Evolutionary conservation across 352 stramenopile genomes (phyloP), one percentile per base, ranked within the genome.

Genomic region (Globisporangium nagaii): DNA sequence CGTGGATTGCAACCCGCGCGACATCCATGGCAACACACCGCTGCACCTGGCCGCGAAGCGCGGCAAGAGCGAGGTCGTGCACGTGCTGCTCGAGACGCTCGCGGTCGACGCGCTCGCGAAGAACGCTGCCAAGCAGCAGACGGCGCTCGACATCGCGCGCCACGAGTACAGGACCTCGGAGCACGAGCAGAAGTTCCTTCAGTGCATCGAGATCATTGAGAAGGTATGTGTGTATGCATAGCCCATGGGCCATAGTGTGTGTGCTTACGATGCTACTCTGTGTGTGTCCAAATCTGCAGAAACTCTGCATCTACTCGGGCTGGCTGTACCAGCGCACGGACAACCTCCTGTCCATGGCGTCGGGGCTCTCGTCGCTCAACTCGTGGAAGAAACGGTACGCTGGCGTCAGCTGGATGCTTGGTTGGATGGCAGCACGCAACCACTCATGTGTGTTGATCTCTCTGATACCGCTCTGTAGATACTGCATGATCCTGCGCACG

Each of bases 241-340:
- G 31, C 39, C n/a, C 4, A 9, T 35, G 25, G 24, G 11, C n/a
- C 2, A 10, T 48, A 8, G 9, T 49, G 3, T 12, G 17, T 49
- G 37, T 19, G n/a, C 17, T 39, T 9, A 41, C 42, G n/a, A n/a
- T 50, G 13, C 22, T 40, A 28, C 25, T n/a, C 22, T 3, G 19
- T 46, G 7, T 52, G 31, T 36, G 34, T 47, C 35, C 1, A 31
- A 51, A n/a, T n/a, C 28, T 51, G 7, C 28, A 93, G 79, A 88
- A 87, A 82, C 63, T 90, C 0, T 90, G 78, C 40, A 56, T 93
- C 9, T 88, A 90, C 70, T 86, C 80, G 12, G 82, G 80, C 0
- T 95, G 84, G 84, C 51, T 95, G 10, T 82, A 92, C 65, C 75
- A 90, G 65, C 77, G 83, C 55, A 63, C 80, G 3, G 84, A 95